Conservation (phyloP, 192 early-diverging fungal genomes). For the Coemansia asiatica region DNA sequence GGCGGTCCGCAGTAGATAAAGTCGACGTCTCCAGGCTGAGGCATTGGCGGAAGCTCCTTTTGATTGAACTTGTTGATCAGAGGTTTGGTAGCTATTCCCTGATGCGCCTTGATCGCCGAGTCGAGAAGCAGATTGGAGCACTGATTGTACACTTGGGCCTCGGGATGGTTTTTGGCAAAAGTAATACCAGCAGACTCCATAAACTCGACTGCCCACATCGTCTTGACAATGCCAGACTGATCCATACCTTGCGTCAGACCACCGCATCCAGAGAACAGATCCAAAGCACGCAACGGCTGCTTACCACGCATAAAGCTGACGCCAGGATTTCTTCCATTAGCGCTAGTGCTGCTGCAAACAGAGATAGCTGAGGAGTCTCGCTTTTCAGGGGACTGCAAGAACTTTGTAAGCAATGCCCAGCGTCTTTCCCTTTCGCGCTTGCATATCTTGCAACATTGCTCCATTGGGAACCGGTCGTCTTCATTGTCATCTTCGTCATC, state of each 20-base stretch:
- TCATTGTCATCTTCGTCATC: too few species aligned
- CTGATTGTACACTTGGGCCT: constrained; percentile 61
- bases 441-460: constrained; percentile 27
- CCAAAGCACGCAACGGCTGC: constrained; percentile 57
- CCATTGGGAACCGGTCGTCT: constrained; percentile 22
- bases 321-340: not conserved
- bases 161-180: constrained; percentile 64
- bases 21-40: constrained; percentile 62
- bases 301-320: constrained; percentile 33
- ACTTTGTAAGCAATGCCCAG: constrained; percentile 11
- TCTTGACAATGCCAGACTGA: constrained; percentile 58
- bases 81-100: constrained; percentile 29
- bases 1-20: constrained; percentile 76
- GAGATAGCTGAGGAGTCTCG: not conserved
- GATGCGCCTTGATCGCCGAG: constrained; percentile 61
- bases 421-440: constrained; percentile 31
- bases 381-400: constrained; percentile 2
- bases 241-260: constrained; percentile 68
- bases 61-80: constrained; percentile 48
- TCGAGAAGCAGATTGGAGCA: constrained; percentile 64
- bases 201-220: constrained; percentile 65
- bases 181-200: constrained; percentile 59
- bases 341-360: too few species aligned
- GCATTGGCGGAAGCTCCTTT: constrained; percentile 55
- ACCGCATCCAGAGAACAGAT: constrained; percentile 72